phyloP scores from a whole-genome alignment of 495 filamentous ascomycete species.

The Podospora appendiculata region DNA sequence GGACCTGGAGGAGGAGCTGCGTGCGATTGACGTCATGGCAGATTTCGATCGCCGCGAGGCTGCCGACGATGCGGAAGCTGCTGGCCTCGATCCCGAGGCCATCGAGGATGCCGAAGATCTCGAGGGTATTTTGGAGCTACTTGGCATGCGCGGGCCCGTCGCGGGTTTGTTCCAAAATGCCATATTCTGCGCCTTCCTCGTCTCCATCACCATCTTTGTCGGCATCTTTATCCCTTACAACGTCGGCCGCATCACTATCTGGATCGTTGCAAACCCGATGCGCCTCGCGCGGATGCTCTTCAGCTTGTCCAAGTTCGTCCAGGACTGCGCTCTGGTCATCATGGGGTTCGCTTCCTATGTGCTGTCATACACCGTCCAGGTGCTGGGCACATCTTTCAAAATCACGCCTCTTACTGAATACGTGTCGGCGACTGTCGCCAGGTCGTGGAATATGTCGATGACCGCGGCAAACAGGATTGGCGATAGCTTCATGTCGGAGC shows the following conservation, averaged over 20 bases:
- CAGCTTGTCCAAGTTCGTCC: conserved; percentile 59
- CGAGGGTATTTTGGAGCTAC: conserved; percentile 93
- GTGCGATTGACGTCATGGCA: too few relatives aligned
- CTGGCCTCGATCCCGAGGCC: conserved; percentile 39
- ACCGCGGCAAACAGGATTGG: conserved; percentile 29
- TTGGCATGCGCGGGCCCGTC: conserved; percentile 92
- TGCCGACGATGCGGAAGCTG: conserved; percentile 32
- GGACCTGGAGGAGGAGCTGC: conserved; percentile 4
- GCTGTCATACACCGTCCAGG: conserved; percentile 5
- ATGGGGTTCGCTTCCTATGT: conserved; percentile 25
- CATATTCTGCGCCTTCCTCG: conserved; percentile 84
- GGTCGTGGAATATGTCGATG: conserved; percentile 13
- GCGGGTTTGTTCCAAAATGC: conserved; percentile 87
- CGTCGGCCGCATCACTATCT: conserved; percentile 73
- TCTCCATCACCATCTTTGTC: conserved; percentile 73
- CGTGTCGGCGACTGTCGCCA: neutral
- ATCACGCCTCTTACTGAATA: conserved; percentile 7
- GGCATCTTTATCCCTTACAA: conserved; percentile 91
- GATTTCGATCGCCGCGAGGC: conserved; percentile 16
- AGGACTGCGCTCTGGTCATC: conserved; percentile 36
- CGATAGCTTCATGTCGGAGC: conserved; percentile 29
- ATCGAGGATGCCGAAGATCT: conserved; percentile 89
- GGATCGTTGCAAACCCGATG: conserved; percentile 71
- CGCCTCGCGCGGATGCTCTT: conserved; percentile 65
- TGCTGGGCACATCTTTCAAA: conserved; percentile 11